Conservation (phyloP, 1,139 yeast species). For the Pichia sp. region DNA sequence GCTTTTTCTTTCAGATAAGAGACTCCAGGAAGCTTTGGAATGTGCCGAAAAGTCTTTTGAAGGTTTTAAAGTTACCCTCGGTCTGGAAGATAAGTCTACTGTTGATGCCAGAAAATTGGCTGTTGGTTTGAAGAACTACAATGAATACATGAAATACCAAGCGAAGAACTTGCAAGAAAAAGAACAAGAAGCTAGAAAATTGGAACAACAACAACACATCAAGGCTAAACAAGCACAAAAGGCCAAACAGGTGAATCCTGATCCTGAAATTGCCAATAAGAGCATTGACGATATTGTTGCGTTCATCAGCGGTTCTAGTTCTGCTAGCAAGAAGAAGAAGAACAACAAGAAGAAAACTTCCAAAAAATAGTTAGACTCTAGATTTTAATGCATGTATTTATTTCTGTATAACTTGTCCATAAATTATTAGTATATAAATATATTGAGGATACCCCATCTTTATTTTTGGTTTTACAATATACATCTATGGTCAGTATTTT, state of each 20-base stretch:
- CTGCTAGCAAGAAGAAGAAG: slow-evolving; percentile 29
- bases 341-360: slow-evolving; percentile 30
- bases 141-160: slow-evolving; percentile 22
- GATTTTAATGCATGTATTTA: slow-evolving; percentile 1
- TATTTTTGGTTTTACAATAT: not conserved
- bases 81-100: slow-evolving; percentile 60
- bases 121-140: slow-evolving; percentile 44
- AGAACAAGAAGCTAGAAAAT: slow-evolving; percentile 21
- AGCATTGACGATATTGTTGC: slow-evolving; percentile 66
- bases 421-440: not conserved
- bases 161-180: slow-evolving; percentile 22
- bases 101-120: slow-evolving; percentile 63
- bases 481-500: not conserved
- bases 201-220: slow-evolving; percentile 31
- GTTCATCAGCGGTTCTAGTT: slow-evolving; percentile 53
- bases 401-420: slow-evolving; percentile 13
- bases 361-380: slow-evolving; percentile 25
- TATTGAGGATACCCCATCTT: not conserved
- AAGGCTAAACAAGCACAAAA: slow-evolving; percentile 28
- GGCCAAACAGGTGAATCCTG: slow-evolving; percentile 36
- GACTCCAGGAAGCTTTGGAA: slow-evolving; percentile 51
- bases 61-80: slow-evolving; percentile 52
- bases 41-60: slow-evolving; percentile 50
- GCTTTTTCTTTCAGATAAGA: slow-evolving; percentile 49
- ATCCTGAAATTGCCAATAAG: slow-evolving; percentile 54